These are phyloP conservation scores for Aspergillus sclerotiicarbonarius DNA, from an alignment of 495 filamentous ascomycete species.

Conservation along the genomic window DNA sequence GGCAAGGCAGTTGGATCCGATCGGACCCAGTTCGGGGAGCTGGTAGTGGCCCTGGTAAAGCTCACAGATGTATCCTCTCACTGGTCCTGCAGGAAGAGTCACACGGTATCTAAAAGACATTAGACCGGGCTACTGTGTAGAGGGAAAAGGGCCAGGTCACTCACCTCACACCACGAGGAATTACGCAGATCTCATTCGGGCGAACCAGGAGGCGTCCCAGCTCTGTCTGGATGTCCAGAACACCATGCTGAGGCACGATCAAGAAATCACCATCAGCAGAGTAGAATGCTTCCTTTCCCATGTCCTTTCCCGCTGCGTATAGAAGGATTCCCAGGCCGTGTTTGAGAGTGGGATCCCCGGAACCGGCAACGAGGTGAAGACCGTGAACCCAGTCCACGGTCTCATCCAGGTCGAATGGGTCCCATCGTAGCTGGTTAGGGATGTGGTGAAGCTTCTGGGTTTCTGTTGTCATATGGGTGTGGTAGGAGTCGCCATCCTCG, in stretches of 20 bases:
- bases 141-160: conserved; percentile 40
- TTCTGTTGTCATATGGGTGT: conserved; percentile 49
- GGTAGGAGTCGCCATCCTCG: conserved; percentile 51
- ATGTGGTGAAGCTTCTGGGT: conserved; percentile 58
- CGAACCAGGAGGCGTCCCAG: conserved; percentile 77
- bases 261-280: conserved; percentile 89
- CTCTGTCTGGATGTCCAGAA: conserved; percentile 83
- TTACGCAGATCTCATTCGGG: conserved; percentile 85
- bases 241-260: conserved; percentile 80
- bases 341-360: conserved; percentile 80
- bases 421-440: conserved; percentile 90
- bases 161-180: conserved; percentile 70
- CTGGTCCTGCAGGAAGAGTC: conserved; percentile 60
- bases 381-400: conserved; percentile 77
- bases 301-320: conserved; percentile 77
- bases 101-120: conserved; percentile 64
- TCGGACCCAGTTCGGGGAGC: conserved; percentile 85
- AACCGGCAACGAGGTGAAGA: conserved; percentile 73
- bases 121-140: not conserved
- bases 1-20: conserved; percentile 83
- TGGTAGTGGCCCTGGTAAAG: conserved; percentile 81
- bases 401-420: conserved; percentile 77
- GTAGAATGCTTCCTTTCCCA: conserved; percentile 78
- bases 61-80: conserved; percentile 83
- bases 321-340: conserved; percentile 77